A percentile compares a stretch with the other conserved stretches of the same genome.
Evolutionary conservation across 257 asterid genomes (phyloP).

Genomic region (Salvia miltiorrhiza): DNA sequence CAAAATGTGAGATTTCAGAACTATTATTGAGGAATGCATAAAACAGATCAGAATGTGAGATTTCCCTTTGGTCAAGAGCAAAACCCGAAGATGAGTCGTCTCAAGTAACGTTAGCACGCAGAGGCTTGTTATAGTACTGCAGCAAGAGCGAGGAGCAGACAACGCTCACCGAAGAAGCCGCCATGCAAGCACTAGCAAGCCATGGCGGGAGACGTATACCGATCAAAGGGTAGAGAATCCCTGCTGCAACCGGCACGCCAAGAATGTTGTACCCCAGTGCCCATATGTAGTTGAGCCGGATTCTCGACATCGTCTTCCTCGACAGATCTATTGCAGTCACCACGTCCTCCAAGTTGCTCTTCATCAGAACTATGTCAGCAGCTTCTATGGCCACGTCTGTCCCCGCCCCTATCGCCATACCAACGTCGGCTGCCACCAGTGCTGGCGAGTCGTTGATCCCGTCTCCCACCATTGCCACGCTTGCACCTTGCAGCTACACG

Average conservation of each 20-base stretch:
- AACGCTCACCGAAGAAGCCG: constrained; percentile 88
- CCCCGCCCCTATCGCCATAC: constrained; percentile 98
- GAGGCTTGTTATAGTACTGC: constrained; percentile 79
- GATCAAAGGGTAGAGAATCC: constrained; percentile 66
- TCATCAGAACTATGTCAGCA: constrained; percentile 85
- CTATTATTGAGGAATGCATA: not conserved
- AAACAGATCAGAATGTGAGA: not conserved
- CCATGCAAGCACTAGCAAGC: constrained; percentile 99
- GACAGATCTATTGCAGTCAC: constrained; percentile 87
- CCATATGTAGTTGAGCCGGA: constrained; percentile 78
- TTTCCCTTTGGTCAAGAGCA: too few relatives aligned
- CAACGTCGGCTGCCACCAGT: constrained; percentile 85
- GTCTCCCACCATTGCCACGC: constrained; percentile 93
- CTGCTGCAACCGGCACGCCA: constrained; percentile 94
- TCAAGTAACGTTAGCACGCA: constrained; percentile 24
- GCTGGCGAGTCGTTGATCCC: constrained; percentile 96
- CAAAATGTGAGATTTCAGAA: not conserved
- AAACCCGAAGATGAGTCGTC: not conserved
- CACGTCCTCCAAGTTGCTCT: constrained; percentile 83
- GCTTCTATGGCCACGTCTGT: constrained; percentile 97
- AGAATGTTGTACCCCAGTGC: constrained; percentile 90
- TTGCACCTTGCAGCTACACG: constrained; percentile 65
- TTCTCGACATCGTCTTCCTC: constrained; percentile 77
- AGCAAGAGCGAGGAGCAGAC: constrained; percentile 81
- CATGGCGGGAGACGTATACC: constrained; percentile 92